Conservation (phyloP, 1,284 basidiomycete species). For the Ustilago sp. region DNA sequence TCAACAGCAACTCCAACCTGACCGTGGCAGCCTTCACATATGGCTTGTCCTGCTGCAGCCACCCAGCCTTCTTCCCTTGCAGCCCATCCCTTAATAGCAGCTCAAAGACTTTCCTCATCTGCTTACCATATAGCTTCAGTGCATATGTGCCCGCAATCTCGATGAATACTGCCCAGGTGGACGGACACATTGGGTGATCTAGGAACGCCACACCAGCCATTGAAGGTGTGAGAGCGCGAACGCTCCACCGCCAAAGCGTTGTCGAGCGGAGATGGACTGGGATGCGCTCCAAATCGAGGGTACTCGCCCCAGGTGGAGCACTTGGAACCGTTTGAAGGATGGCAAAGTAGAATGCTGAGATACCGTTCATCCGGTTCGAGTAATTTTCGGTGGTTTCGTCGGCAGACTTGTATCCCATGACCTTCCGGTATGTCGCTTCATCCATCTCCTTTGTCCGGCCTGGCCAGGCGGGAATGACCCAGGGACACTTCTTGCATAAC, state of each 20-base stretch:
- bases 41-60: constrained; percentile 40
- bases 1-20: constrained; percentile 65
- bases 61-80: constrained; percentile 42
- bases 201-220: constrained; percentile 35
- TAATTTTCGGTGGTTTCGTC: constrained; percentile 76
- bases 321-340: constrained; percentile 74
- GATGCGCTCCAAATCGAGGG: constrained; percentile 24
- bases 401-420: constrained; percentile 76
- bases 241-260: constrained; percentile 64
- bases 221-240: constrained; percentile 56
- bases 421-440: constrained; percentile 76
- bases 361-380: constrained; percentile 80
- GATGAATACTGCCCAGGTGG: constrained; percentile 62
- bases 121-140: constrained; percentile 54
- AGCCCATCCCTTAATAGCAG: constrained; percentile 60
- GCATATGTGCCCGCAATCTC: constrained; percentile 59
- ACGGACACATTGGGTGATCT: constrained; percentile 57
- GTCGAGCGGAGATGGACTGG: constrained; percentile 53
- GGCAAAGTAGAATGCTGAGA: constrained; percentile 88
- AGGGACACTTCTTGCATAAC: constrained; percentile 81
- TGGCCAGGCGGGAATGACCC: constrained; percentile 72
- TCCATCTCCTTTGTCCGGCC: constrained; percentile 45
- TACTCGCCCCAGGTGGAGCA: constrained; percentile 19
- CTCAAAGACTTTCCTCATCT: constrained; percentile 57
- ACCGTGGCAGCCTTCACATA: constrained; percentile 59